Evolutionary conservation across 495 filamentous ascomycete genomes (phyloP), one percentile per base, ranked within the genome.

Genomic region (Penicillium arizonense): DNA sequence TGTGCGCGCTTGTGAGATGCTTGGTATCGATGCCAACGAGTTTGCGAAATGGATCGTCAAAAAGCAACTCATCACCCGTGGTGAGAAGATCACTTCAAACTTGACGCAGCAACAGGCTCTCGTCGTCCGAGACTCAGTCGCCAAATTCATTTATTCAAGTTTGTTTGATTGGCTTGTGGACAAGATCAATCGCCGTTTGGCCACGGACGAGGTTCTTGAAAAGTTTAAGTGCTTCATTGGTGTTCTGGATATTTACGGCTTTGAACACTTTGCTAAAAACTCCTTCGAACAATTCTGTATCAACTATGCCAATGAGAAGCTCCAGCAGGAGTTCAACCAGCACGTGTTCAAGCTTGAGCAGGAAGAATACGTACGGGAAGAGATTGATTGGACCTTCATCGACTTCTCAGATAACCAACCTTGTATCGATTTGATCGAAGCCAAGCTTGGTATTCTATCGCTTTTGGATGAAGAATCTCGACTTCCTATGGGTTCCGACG

Each of bases 281-380:
- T 97, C 95, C 8, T 99, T 99, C 62, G 94, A 99, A 72, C 94
- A 99, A 69, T 99, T 99, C 71, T 99, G 94, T 69, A 99, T 99
- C 81, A 99, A 99, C 74, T 99, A 97, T 61, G 94, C 94, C 67
- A 99, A 99, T 71, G 94, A 99, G 72, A 99, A 99, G 70, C 75
- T 99, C 32, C 94, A 99, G 65, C 94, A 99, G 65, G 95, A 99
- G 62, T 99, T 99, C 78, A 99, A 99, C 70, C 91, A 95, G 70
- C 94, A 99, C 60, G 94, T 99, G n/a, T 99, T 99, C 83, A 96
- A 97, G 67, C 82, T 99, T 16, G 94, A 99, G 69, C 94, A 99
- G 69, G 95, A 97, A 72, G 94, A 99, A 74, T 99, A 99, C 72
- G 81, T 97, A 11, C 82, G 88, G 28, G 94, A 99, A 66, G 78